Conservation (phyloP, 208 protist genomes). For the Trypanosoma brucei region DNA sequence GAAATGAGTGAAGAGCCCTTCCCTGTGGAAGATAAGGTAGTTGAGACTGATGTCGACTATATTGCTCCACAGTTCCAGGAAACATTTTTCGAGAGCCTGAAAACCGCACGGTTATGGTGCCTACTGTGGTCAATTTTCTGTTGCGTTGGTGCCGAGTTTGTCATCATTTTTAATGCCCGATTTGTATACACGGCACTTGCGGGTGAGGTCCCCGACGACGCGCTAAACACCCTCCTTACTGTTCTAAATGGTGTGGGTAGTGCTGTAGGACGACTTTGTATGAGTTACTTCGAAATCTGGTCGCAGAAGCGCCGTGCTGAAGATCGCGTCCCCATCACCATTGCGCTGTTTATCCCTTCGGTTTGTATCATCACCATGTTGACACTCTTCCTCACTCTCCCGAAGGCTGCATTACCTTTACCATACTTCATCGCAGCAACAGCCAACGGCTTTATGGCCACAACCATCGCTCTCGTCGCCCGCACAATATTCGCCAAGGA, state of each 20-base stretch:
- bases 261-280: slow-evolving; percentile 22
- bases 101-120: slow-evolving; percentile 11
- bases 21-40: background rate
- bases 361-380: slow-evolving; percentile 8
- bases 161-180: slow-evolving; percentile 21
- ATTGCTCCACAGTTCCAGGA: slow-evolving; percentile 25
- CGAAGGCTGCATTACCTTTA: background rate
- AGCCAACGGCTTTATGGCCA: slow-evolving; percentile 17
- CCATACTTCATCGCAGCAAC: slow-evolving; percentile 18
- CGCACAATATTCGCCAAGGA: slow-evolving; percentile 30
- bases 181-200: slow-evolving; percentile 11
- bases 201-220: slow-evolving; percentile 4
- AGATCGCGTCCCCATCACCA: slow-evolving; percentile 21
- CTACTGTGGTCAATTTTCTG: slow-evolving; percentile 18
- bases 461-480: slow-evolving; percentile 18
- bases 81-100: slow-evolving; percentile 13
- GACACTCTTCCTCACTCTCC: slow-evolving; percentile 13
- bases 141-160: slow-evolving; percentile 16
- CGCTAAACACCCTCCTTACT: slow-evolving; percentile 15
- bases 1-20: background rate
- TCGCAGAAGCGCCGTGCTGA: slow-evolving; percentile 23
- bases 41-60: slow-evolving; percentile 20
- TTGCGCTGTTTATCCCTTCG: slow-evolving; percentile 17
- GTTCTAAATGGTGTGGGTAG: slow-evolving; percentile 24
- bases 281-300: slow-evolving; percentile 29